These are phyloP conservation scores for Lecanoromycetidae sp. DNA, from an alignment of 2,329 filamentous ascomycete species.

Conservation along the genomic window DNA sequence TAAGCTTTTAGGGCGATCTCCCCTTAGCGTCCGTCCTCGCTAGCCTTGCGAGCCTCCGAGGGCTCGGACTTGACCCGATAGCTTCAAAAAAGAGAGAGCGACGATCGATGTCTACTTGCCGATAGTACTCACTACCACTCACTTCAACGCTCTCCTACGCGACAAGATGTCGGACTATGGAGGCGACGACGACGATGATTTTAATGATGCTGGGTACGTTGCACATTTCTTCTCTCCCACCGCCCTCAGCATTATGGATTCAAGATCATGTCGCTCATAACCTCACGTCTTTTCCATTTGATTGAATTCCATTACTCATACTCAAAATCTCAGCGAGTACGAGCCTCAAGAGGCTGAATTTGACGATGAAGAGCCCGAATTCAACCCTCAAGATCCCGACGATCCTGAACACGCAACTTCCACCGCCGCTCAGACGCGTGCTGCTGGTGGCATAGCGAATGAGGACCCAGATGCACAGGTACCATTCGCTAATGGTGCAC, in stretches of 20 bases:
- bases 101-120: too few species aligned
- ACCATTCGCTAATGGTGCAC: constrained; percentile 7
- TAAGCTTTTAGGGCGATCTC: too few species aligned
- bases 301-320: not conserved
- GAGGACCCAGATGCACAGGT: constrained; percentile 17
- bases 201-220: not conserved
- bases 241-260: too few species aligned
- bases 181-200: constrained; percentile 1
- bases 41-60: not conserved
- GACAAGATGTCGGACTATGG: constrained; percentile 3
- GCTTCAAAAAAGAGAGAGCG: too few species aligned
- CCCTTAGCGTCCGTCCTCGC: too few species aligned
- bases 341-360: constrained; percentile 53
- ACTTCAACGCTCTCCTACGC: not conserved
- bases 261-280: not conserved
- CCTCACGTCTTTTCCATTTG: too few species aligned
- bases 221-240: not conserved
- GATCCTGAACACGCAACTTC: constrained; percentile 20
- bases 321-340: too few species aligned
- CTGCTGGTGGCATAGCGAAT: constrained; percentile 21
- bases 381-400: constrained; percentile 43
- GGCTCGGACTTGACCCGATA: too few species aligned
- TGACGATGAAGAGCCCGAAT: constrained; percentile 56
- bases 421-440: constrained; percentile 9
- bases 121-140: not conserved